These are phyloP conservation scores for Cyclostephanos invisitatus DNA, from an alignment of 108 stramenopile genomes.

Conservation along the genomic window DNA sequence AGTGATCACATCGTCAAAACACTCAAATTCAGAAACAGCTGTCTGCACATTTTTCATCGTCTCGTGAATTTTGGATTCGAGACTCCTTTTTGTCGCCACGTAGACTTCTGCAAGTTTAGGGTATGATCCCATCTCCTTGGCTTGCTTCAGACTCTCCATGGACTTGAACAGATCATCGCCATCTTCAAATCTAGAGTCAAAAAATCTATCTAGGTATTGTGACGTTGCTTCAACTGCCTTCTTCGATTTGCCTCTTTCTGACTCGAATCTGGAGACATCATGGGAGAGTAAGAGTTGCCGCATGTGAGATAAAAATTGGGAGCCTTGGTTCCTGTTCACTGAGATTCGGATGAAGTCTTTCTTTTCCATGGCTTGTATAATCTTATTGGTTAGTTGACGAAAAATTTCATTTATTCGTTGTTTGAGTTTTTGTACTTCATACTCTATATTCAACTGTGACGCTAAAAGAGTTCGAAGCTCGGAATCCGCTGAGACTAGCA, in stretches of 20 bases:
- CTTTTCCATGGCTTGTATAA: conserved; percentile 8
- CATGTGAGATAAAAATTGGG: conserved; percentile 10
- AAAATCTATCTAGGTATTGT: conserved; percentile 15
- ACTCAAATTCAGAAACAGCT: conserved; percentile 17
- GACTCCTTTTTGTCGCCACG: conserved; percentile 12
- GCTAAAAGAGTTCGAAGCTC: conserved; percentile 26
- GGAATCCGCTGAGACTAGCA: conserved; percentile 35
- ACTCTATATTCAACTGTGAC: conserved; percentile 19
- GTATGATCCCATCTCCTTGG: conserved; percentile 25
- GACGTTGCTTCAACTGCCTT: not conserved
- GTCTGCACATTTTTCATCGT: conserved; percentile 6
- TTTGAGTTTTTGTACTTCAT: conserved; percentile 4
- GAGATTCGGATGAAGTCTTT: conserved; percentile 26
- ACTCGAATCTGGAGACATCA: not conserved
- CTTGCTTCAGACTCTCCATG: conserved; percentile 37
- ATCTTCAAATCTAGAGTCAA: conserved; percentile 19
- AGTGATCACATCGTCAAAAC: conserved; percentile 49
- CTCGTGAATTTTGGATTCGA: conserved; percentile 20
- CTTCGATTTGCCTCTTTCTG: conserved; percentile 1
- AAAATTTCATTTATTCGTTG: conserved; percentile 10
- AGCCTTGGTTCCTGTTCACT: conserved; percentile 10
- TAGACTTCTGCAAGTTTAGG: conserved; percentile 35
- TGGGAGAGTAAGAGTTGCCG: not conserved
- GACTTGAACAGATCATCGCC: conserved; percentile 30
- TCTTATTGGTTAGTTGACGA: not conserved